phyloP scores from a whole-genome alignment of 1,139 yeast species.

The Candida tropicalis region DNA sequence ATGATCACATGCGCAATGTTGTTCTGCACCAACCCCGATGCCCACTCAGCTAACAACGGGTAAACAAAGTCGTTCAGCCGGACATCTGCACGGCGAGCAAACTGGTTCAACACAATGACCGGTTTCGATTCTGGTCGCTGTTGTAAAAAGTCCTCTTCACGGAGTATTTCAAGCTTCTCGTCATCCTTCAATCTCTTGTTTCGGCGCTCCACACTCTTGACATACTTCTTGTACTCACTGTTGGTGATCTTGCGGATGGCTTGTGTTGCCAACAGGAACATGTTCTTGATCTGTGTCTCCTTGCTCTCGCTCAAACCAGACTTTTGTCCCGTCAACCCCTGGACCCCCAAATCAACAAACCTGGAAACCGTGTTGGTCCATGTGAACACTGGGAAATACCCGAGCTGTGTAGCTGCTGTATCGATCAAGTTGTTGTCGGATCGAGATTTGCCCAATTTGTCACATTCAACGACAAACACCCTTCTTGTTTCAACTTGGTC shows the following conservation, averaged over 20 bases:
- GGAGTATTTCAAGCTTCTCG: conserved; percentile 34
- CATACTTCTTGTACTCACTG: conserved; percentile 38
- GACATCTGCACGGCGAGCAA: conserved; percentile 57
- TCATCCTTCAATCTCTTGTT: conserved; percentile 16
- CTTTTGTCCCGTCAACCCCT: conserved; percentile 91
- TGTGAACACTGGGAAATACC: conserved; percentile 91
- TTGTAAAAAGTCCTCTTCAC: conserved; percentile 81
- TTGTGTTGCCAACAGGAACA: conserved; percentile 71
- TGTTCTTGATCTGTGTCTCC: conserved; percentile 81
- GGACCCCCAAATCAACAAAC: conserved; percentile 82
- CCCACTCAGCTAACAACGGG: conserved; percentile 85
- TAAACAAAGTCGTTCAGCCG: conserved; percentile 63
- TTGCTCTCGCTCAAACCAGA: conserved; percentile 87
- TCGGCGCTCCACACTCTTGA: conserved; percentile 21
- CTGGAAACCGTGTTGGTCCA: conserved; percentile 85
- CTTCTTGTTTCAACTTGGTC: conserved; percentile 46
- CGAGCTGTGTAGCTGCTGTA: conserved; percentile 73
- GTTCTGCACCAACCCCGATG: conserved; percentile 70
- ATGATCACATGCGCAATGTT: conserved; percentile 89
- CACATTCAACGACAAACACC: conserved; percentile 81
- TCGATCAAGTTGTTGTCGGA: conserved; percentile 71
- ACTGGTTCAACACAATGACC: conserved; percentile 80
- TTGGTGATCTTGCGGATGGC: conserved; percentile 74
- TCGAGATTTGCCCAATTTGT: conserved; percentile 67
- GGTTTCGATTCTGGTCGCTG: conserved; percentile 89